phyloP scores from a whole-genome alignment of 345 rosid species.

The Dovyalis caffra region DNA sequence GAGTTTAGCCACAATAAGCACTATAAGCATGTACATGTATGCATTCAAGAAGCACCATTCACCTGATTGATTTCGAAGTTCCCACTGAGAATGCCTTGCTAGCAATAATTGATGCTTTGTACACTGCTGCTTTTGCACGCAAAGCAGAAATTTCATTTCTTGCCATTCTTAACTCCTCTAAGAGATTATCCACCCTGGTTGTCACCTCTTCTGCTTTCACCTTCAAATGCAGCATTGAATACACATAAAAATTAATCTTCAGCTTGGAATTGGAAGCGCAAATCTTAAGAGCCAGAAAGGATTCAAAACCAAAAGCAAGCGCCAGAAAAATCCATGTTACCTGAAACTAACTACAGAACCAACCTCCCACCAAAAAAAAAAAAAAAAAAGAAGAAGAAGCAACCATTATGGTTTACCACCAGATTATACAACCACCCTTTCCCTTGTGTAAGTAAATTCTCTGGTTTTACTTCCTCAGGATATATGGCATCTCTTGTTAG shows the following conservation, averaged over 20 bases:
- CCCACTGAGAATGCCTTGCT: slow-evolving; percentile 67
- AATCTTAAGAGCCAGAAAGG: too few species aligned
- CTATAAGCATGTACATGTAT: background rate
- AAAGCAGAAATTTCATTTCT: slow-evolving; percentile 70
- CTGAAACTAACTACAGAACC: too few species aligned
- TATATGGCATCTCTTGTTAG: too few species aligned
- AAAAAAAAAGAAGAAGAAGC: too few species aligned
- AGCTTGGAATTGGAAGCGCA: background rate
- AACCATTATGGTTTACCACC: too few species aligned
- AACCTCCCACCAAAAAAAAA: too few species aligned
- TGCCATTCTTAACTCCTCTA: slow-evolving; percentile 66
- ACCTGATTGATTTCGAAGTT: slow-evolving; percentile 59
- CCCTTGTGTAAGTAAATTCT: too few species aligned
- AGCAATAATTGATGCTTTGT: slow-evolving; percentile 64
- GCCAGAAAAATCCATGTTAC: too few species aligned
- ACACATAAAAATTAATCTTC: background rate
- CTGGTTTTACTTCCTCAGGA: too few species aligned
- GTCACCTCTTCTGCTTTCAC: slow-evolving; percentile 91
- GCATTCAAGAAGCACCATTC: slow-evolving; percentile 1
- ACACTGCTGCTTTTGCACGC: slow-evolving; percentile 76
- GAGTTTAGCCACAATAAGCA: background rate
- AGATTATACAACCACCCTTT: too few species aligned
- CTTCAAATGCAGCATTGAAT: slow-evolving; percentile 38
- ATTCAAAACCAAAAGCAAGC: too few species aligned
- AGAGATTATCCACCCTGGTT: slow-evolving; percentile 69